Conservation (phyloP, 2,329 filamentous ascomycete species). For the Venturia carpophila region DNA sequence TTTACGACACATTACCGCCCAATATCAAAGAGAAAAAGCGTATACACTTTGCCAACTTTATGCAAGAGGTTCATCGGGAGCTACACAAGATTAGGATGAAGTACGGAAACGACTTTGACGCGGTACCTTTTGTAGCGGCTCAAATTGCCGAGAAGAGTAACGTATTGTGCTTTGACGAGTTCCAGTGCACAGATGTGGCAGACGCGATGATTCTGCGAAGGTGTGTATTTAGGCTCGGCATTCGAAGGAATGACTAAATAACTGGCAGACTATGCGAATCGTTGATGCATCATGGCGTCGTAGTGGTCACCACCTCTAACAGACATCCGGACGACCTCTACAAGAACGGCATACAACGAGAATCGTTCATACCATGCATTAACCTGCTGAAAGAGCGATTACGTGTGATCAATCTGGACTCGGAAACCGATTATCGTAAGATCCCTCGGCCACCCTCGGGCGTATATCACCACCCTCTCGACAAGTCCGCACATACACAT, state of each 20-base stretch:
- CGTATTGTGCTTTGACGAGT: constrained; percentile 91
- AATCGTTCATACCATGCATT: constrained; percentile 93
- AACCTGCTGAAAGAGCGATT: constrained; percentile 78
- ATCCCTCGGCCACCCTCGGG: constrained; percentile 87
- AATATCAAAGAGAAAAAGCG: constrained; percentile 77
- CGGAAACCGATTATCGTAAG: constrained; percentile 92
- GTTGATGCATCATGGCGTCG: constrained; percentile 94
- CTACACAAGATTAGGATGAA: constrained; percentile 84
- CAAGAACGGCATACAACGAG: constrained; percentile 93
- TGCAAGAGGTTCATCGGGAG: constrained; percentile 92
- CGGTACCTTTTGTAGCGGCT: constrained; percentile 86
- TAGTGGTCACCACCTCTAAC: constrained; percentile 92
- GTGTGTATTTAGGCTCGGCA: constrained; percentile 72
- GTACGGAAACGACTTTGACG: constrained; percentile 83
- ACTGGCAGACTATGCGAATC: constrained; percentile 90
- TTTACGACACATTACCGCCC: constrained; percentile 81
- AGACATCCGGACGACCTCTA: constrained; percentile 94
- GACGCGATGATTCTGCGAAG: constrained; percentile 96
- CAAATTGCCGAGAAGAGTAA: constrained; percentile 83
- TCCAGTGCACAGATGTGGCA: constrained; percentile 71
- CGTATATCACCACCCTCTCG: constrained; percentile 87
- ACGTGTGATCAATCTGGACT: constrained; percentile 89
- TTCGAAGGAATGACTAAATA: constrained; percentile 93
- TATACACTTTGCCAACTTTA: constrained; percentile 99
- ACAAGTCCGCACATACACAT: constrained; percentile 67